These are phyloP conservation scores for Rosa lucieae DNA, from an alignment of 306 rosid genomes.

Conservation along the genomic window DNA sequence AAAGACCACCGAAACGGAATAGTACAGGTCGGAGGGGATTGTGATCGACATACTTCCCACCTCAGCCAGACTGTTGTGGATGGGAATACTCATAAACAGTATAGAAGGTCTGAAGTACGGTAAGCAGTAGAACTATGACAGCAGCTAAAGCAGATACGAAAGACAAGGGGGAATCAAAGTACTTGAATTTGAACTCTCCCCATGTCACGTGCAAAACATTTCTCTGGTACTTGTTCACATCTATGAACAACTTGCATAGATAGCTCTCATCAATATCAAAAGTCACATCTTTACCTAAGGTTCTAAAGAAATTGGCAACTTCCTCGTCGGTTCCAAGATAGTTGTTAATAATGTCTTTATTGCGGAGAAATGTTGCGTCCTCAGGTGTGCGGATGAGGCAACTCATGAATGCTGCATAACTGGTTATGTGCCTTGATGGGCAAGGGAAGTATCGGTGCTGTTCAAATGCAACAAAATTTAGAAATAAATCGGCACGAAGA, in stretches of 20 bases:
- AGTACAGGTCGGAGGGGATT: no score
- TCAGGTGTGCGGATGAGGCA: slow-evolving; percentile 44
- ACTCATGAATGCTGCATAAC: slow-evolving; percentile 45
- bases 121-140: slow-evolving; percentile 36
- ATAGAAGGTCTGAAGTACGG: slow-evolving; percentile 43
- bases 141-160: slow-evolving; percentile 59
- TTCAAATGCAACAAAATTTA: slow-evolving; percentile 60
- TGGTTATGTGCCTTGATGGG: slow-evolving; percentile 36
- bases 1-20: no score
- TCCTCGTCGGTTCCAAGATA: slow-evolving; percentile 50
- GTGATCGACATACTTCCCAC: no score
- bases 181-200: slow-evolving; percentile 47
- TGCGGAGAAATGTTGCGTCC: slow-evolving; percentile 57
- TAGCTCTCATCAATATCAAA: slow-evolving; percentile 43
- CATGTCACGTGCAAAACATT: slow-evolving; percentile 51
- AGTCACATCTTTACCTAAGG: slow-evolving; percentile 50
- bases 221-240: slow-evolving; percentile 38
- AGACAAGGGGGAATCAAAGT: slow-evolving; percentile 62
- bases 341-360: slow-evolving; percentile 49
- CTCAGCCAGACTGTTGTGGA: no score
- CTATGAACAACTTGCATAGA: slow-evolving; percentile 37
- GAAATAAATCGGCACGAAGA: slow-evolving; percentile 12
- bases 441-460: slow-evolving; percentile 10
- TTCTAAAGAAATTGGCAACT: slow-evolving; percentile 35
- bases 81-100: slow-evolving; percentile 9